Evolutionary conservation across 2,329 filamentous ascomycete species (phyloP).

Genomic region (Aspergillus arachidicola): DNA sequence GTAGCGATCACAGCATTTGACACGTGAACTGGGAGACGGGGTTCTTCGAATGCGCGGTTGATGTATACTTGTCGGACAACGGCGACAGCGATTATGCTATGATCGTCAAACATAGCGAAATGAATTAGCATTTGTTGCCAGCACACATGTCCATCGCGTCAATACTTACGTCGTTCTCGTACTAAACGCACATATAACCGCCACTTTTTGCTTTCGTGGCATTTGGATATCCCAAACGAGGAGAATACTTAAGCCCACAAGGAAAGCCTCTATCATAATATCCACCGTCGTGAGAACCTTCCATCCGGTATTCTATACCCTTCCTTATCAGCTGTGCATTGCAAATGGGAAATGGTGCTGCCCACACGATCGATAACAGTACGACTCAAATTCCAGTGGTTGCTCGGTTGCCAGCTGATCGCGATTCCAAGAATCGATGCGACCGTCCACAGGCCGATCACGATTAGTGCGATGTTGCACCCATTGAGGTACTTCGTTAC

Average conservation of each 20-base stretch:
- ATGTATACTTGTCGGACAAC: slow-evolving; percentile 39
- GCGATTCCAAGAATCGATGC: background rate
- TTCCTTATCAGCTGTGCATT: background rate
- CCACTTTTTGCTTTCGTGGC: slow-evolving; percentile 14
- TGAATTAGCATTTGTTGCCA: too few species aligned
- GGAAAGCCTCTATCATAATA: slow-evolving; percentile 29
- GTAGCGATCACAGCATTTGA: slow-evolving; percentile 38
- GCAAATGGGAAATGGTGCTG: too few species aligned
- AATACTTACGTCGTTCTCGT: slow-evolving; percentile 11
- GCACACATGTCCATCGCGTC: too few species aligned
- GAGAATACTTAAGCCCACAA: slow-evolving; percentile 21
- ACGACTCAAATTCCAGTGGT: too few species aligned
- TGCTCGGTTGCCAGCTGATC: background rate
- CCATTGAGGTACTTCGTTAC: background rate
- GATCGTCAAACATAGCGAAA: too few species aligned
- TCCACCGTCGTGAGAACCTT: slow-evolving; percentile 44
- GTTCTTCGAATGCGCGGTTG: slow-evolving; percentile 18
- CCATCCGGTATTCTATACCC: slow-evolving; percentile 31
- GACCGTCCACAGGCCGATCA: background rate
- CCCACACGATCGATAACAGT: too few species aligned
- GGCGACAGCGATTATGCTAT: slow-evolving; percentile 30
- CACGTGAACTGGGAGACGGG: slow-evolving; percentile 35
- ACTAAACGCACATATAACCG: slow-evolving; percentile 19
- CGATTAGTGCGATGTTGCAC: background rate
- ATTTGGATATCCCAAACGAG: slow-evolving; percentile 30